Conservation (phyloP, 2,329 filamentous ascomycete genomes). For the Ophiostoma pallidulum region DNA sequence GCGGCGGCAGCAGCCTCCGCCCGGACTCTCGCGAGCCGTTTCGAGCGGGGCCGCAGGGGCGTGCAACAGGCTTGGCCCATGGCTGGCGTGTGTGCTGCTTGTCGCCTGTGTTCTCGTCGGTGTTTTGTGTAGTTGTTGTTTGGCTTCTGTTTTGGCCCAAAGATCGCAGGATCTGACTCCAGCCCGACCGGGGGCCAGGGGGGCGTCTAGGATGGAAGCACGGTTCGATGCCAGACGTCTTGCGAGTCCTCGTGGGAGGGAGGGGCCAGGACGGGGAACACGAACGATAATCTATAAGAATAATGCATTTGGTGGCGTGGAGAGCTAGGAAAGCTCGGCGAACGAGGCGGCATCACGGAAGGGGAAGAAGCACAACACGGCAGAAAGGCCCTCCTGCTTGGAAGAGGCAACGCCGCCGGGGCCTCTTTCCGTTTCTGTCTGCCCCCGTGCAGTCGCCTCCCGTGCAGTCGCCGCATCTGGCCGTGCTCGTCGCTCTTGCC, state of each 20-base stretch:
- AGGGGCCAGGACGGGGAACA: not conserved
- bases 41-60: not conserved
- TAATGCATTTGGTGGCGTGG: not conserved
- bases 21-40: not conserved
- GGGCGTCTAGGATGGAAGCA: not conserved
- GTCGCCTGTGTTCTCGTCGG: not conserved
- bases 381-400: no score
- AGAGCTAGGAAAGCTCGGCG: no score
- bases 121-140: not conserved
- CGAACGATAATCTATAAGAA: not conserved
- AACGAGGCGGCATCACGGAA: no score
- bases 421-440: no score
- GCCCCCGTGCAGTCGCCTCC: no score
- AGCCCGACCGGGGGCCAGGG: no score
- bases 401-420: no score
- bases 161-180: no score
- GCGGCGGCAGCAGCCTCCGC: not conserved
- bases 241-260: not conserved
- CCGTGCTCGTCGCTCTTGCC: no score
- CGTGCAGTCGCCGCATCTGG: no score
- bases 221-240: not conserved
- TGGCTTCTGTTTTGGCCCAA: not conserved
- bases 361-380: no score
- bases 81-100: not conserved
- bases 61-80: conserved; percentile 6